Conservation (phyloP, 495 filamentous ascomycete genomes). For the Lasiosphaeria ovina region DNA sequence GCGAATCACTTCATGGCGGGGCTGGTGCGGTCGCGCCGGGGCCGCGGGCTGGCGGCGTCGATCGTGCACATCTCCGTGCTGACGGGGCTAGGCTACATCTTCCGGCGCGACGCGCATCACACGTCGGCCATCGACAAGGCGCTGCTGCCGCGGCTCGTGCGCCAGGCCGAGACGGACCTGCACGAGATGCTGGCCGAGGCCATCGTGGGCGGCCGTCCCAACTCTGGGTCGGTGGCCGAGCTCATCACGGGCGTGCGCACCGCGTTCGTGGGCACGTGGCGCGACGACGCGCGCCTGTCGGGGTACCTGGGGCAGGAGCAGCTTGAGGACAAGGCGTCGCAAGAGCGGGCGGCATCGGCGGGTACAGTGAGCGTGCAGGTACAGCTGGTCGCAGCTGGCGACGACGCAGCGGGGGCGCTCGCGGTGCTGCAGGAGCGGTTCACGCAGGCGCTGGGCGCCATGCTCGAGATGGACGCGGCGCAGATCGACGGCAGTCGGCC, state of each 20-base stretch:
- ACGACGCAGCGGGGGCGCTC: neutral
- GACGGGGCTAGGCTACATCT: constrained; percentile 46
- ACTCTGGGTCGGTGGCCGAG: neutral
- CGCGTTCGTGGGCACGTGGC: neutral
- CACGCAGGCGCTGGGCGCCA: neutral
- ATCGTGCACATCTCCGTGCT: constrained; percentile 45
- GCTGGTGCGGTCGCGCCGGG: constrained; percentile 26
- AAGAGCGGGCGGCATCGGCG: neutral
- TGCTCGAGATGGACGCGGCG: neutral
- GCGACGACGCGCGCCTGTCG: neutral
- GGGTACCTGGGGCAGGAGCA: neutral
- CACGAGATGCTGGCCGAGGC: constrained; percentile 1
- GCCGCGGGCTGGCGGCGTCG: constrained; percentile 37
- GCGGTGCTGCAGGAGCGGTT: neutral
- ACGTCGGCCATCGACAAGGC: neutral
- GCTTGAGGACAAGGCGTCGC: neutral
- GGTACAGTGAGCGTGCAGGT: neutral
- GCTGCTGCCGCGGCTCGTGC: neutral
- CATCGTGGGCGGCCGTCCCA: neutral
- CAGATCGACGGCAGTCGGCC: neutral
- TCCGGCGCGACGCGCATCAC: neutral
- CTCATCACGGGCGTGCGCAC: neutral
- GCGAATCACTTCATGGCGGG: constrained; percentile 57
- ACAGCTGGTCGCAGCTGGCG: neutral
- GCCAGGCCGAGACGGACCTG: neutral